Base-by-base conservation (phyloP, 1,284 basidiomycete species). In the Apiotrichum porosum region DNA sequence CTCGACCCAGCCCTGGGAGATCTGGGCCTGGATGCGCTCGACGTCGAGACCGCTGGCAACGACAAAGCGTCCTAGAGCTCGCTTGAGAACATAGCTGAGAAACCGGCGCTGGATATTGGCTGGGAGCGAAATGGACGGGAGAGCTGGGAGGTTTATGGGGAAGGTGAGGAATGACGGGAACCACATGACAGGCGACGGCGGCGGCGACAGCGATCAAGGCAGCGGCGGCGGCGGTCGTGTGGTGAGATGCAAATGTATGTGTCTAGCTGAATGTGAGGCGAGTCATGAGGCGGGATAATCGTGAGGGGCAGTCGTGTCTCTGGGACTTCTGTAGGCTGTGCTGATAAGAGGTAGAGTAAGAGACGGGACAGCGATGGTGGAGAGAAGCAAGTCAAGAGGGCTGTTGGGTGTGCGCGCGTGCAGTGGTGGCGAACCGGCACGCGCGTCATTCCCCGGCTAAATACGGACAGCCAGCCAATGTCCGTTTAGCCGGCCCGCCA, bases 21-120 rank as follows among this genome's bases (percentile, higher is more conserved):
- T 85, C 69, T 94, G 90, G 21, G 90, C 88, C 62, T 95, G 90
- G 63, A 97, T 85, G 70, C 91, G 83, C 49, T 85, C 81, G 42
- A 82, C 78, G 71, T 95, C 88, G 50, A 97, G 80, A 61, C 92
- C 88, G 12, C 88, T 89, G 21, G 86, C 86, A 63, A 85, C 84
- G 54, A 97, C 79, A 54, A 95, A 80, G 63, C 86, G 85, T 3
- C 93, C 93, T 0, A 97, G 77, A 3, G 83, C 80, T 55, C 84
- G 83, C 75, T 84, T 86, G 54, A 97, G 79, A 38, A 91, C 76
- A 69, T 91, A 97, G 3, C 89, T 89, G 24, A 97, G 79, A 73
- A 97, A 91, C 42, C 88, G 82, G 44, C 84, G 79, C 75, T 97
- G 92, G 37, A 97, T 84, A 56, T 81, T 80, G 6, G 86, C 81